Evolutionary conservation across 441 rosid genomes (phyloP), one percentile per base, ranked within the genome.

Genomic region (Euphorbia celastroides): DNA sequence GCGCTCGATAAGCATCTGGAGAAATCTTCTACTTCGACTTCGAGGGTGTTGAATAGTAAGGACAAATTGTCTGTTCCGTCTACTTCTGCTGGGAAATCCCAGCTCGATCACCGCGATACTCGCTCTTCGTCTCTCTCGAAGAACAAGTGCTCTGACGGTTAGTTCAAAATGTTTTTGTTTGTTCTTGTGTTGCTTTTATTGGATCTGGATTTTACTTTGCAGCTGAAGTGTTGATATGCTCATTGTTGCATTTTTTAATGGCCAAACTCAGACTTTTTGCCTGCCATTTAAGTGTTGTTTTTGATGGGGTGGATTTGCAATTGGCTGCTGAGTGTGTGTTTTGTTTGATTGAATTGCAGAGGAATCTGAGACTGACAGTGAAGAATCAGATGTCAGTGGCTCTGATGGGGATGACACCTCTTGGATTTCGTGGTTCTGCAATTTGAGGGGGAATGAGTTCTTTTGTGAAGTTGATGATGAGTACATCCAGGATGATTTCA

Each of bases 401-500:
- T 93, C 98, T 2, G 96, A 93, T 11, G 98, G 88, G 57, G 98
- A 88, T 65, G 88, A 86, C 63, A 87, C 97, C 4, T 90, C 95
- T 17, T 93, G 98, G 98, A 90, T 93, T 76, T 87, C 98, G 34
- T 93, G 98, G 98, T 93, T 93, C 75, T 88, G 96, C 83, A 93
- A 84, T 70, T 72, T 93, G 74, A 72, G 97, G 59, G 97, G 98
- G 31, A 93, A 93, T 79, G 97, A 93, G 65, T 88, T 92, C 70
- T 89, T 86, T 76, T 89, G 92, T 75, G 98, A 92, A 81, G 90
- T 92, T 60, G 98, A 92, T 82, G 97, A 93, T 64, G 96, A 93
- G 22, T 93, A 90, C 74, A 87, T 93, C 55, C 98, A 93, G 54
- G 98, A 93, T 78, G 98, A 90, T 77, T 90, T 92, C 51, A 88